Evolutionary conservation across 768 basidiomycete species (phyloP).

Genomic region (Harrya chromipes): DNA sequence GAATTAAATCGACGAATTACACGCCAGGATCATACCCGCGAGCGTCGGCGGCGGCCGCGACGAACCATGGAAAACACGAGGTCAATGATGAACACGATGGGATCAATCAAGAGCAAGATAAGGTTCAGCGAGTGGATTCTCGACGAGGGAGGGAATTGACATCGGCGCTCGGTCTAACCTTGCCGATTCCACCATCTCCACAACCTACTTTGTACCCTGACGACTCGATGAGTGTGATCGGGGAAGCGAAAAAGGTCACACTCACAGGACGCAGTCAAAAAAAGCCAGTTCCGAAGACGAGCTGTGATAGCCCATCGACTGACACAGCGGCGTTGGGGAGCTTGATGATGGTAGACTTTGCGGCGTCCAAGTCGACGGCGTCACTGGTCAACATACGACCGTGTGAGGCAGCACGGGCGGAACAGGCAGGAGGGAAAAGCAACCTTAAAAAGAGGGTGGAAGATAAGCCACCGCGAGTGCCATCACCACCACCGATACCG

Average conservation of each 20-base stretch:
- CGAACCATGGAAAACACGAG: conserved; percentile 33
- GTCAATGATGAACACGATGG: conserved; percentile 33
- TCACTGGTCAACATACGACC: conserved; percentile 31
- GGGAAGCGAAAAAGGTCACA: conserved; percentile 31
- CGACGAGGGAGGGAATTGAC: conserved; percentile 42
- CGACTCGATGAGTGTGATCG: conserved; percentile 64
- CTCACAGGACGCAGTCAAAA: conserved; percentile 30
- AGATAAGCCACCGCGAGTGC: conserved; percentile 75
- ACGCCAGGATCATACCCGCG: conserved; percentile 53
- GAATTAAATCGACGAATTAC: conserved; percentile 69
- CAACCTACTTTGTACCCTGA: conserved; percentile 68
- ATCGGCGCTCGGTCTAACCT: conserved; percentile 36
- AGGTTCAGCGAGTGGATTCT: conserved; percentile 40
- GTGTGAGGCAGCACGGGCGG: conserved; percentile 25
- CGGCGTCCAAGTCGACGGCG: conserved; percentile 35
- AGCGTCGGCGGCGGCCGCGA: conserved; percentile 44
- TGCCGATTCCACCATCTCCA: conserved; percentile 46
- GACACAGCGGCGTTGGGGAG: conserved; percentile 54
- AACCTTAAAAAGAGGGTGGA: conserved; percentile 36
- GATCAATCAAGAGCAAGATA: conserved; percentile 24
- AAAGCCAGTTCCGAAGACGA: conserved; percentile 31
- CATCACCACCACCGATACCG: conserved; percentile 70
- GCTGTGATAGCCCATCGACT: conserved; percentile 20
- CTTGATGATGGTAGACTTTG: conserved; percentile 62
- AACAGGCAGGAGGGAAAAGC: conserved; percentile 27